These are phyloP conservation scores for Erysimum cheiri DNA, from an alignment of 441 rosid species.

Conservation along the genomic window DNA sequence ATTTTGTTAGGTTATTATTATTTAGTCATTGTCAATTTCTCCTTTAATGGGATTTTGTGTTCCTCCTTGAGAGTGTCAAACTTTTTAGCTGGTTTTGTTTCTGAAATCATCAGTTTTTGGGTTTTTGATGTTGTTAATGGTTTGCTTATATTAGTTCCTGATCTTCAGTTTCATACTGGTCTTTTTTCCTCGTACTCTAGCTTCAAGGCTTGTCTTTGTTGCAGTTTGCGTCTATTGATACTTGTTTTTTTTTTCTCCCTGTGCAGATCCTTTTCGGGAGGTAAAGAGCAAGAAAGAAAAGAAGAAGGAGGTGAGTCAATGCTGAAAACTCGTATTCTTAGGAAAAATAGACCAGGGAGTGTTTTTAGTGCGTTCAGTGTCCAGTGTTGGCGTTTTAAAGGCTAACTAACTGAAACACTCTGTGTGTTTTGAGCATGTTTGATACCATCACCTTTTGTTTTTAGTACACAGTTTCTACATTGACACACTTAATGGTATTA, in stretches of 20 bases:
- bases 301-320: conserved; percentile 79
- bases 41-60: neutral
- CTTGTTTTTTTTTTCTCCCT: conserved; percentile 17
- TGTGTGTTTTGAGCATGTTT: conserved; percentile 3
- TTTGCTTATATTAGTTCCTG: conserved; percentile 4
- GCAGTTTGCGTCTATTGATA: conserved; percentile 1
- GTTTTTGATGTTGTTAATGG: neutral
- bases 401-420: conserved; percentile 3
- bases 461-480: neutral
- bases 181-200: no score
- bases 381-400: conserved; percentile 10
- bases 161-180: neutral
- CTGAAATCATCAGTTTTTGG: neutral
- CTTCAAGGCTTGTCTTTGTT: conserved; percentile 21
- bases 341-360: neutral
- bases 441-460: conserved; percentile 22
- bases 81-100: conserved; percentile 14
- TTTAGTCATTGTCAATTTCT: neutral
- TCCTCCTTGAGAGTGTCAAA: neutral
- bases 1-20: neutral
- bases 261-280: conserved; percentile 92
- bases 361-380: neutral
- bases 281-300: conserved; percentile 98
- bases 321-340: conserved; percentile 20
- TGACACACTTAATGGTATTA: conserved; percentile 14